Conservation (phyloP, 2,329 filamentous ascomycete genomes). For the Trichoderma hamatum region DNA sequence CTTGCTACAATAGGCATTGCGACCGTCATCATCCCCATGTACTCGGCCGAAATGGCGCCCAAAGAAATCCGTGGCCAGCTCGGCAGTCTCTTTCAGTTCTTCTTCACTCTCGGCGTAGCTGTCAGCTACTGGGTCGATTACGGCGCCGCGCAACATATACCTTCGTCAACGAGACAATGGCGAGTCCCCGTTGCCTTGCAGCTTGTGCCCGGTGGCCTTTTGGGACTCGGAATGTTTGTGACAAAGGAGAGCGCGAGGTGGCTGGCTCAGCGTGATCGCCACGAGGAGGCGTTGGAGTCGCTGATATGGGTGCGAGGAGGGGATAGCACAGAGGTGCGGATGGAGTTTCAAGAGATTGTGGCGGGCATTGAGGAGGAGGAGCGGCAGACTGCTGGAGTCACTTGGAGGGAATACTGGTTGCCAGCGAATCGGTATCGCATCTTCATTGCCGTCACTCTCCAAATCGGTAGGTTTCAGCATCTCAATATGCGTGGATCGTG, state of each 20-base stretch:
- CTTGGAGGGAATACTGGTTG: slow-evolving; percentile 49
- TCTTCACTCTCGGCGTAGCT: slow-evolving; percentile 49
- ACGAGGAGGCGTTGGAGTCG: slow-evolving; percentile 50
- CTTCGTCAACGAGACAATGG: slow-evolving; percentile 49
- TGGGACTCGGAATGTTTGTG: slow-evolving; percentile 53
- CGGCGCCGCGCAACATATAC: slow-evolving; percentile 46
- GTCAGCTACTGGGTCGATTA: slow-evolving; percentile 52
- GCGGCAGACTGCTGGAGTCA: slow-evolving; percentile 48
- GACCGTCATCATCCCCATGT: slow-evolving; percentile 51
- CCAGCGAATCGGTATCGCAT: slow-evolving; percentile 53
- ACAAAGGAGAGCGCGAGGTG: slow-evolving; percentile 52
- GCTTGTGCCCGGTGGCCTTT: slow-evolving; percentile 50
- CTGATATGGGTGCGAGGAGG: slow-evolving; percentile 57
- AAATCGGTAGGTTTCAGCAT: slow-evolving; percentile 42
- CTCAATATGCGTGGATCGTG: neutral
- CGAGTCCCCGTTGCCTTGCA: slow-evolving; percentile 53
- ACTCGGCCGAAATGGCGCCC: slow-evolving; percentile 50
- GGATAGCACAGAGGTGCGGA: slow-evolving; percentile 33
- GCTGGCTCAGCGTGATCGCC: slow-evolving; percentile 50
- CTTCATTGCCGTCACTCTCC: slow-evolving; percentile 53
- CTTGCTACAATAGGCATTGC: slow-evolving; percentile 29
- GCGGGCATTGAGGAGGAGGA: slow-evolving; percentile 52
- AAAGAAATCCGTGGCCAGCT: slow-evolving; percentile 49
- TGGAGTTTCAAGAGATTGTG: slow-evolving; percentile 45
- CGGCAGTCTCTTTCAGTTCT: slow-evolving; percentile 50